phyloP scores from a whole-genome alignment of 2,329 filamentous ascomycete species.

The Paramyrothecium roridum region DNA sequence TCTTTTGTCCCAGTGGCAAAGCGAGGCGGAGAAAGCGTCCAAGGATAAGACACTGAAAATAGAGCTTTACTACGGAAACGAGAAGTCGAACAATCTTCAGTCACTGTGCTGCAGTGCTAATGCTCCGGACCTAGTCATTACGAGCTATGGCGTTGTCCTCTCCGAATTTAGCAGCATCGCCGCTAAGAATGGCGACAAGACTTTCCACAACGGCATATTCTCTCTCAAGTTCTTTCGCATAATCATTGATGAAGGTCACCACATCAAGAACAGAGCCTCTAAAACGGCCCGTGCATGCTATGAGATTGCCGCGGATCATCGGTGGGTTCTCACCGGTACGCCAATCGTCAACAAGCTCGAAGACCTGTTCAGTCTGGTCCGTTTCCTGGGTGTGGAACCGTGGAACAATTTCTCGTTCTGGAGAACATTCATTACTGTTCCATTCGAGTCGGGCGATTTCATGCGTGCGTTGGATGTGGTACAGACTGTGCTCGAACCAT shows the following conservation, averaged over 20 bases:
- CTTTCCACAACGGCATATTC: constrained; percentile 72
- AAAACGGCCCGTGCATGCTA: constrained; percentile 97
- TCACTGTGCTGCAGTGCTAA: constrained; percentile 75
- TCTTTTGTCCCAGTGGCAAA: constrained; percentile 93
- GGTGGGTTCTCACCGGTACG: constrained; percentile 92
- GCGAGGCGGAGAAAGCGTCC: constrained; percentile 88
- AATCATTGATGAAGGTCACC: constrained; percentile 92
- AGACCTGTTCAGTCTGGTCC: constrained; percentile 88
- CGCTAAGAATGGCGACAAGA: constrained; percentile 61
- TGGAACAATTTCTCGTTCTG: constrained; percentile 99
- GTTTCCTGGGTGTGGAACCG: constrained; percentile 90
- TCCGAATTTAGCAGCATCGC: constrained; percentile 78
- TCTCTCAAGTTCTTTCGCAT: constrained; percentile 92
- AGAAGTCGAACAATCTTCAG: constrained; percentile 77
- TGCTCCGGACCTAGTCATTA: constrained; percentile 85
- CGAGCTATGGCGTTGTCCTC: constrained; percentile 87
- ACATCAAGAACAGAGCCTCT: constrained; percentile 84
- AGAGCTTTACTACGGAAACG: constrained; percentile 87
- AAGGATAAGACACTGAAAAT: constrained; percentile 77
- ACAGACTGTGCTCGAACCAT: constrained; percentile 89
- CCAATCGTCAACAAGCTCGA: constrained; percentile 96
- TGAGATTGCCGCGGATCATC: constrained; percentile 77
- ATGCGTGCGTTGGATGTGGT: constrained; percentile 92
- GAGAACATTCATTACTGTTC: constrained; percentile 97
- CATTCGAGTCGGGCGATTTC: constrained; percentile 94